Base-by-base conservation (phyloP, 768 basidiomycete species). In the Boletellus ananas region DNA sequence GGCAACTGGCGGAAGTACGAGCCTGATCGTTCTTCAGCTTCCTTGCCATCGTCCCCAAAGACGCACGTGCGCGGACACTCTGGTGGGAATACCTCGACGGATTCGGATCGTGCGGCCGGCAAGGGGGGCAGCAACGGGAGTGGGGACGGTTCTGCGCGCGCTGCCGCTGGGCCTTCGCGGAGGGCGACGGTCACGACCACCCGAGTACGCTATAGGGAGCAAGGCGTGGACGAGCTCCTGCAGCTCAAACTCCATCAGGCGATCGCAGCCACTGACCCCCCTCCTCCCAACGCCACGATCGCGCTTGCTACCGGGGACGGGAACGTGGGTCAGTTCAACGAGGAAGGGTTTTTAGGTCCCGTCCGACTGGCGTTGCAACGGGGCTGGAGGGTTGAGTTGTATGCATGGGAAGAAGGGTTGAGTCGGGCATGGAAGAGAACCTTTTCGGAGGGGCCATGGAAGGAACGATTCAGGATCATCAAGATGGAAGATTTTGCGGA, bases 231-330 rank as follows among this genome's bases (percentile, higher is more conserved):
- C 65, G 94, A 98, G 70, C 76, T 96, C 21, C 71, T 98, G 43
- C 94, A 96, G 68, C 75, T 97, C 50, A 96, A 98, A 65, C 75
- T 97, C 27, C 85, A 94, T 57, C 92, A 94, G 64, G 85, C 86
- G 11, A 74, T 97, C 45, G 83, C 86, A 10, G 81, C 79, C 38
- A 76, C 79, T 7, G 87, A 90, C 54, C 74, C 77, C 1, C 83
- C 80, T 2, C 83, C 83, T 0, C 60, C 71, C 11, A 79, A 81
- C 3, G 79, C 84, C 12, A 92, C 90, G 17, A 88, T 96, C 58
- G 86, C 96, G 39, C 79, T 97, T 37, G 94, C 91, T 1, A 96
- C 94, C 0, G 94, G 94, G 5, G 94, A 98, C 66, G 93, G 92
- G 20, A 90, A 91, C 60, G 85, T 87, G 10, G 88, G 90, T 6